Conservation (phyloP, 495 filamentous ascomycete genomes). For the Friedmanniomyces simplex region DNA sequence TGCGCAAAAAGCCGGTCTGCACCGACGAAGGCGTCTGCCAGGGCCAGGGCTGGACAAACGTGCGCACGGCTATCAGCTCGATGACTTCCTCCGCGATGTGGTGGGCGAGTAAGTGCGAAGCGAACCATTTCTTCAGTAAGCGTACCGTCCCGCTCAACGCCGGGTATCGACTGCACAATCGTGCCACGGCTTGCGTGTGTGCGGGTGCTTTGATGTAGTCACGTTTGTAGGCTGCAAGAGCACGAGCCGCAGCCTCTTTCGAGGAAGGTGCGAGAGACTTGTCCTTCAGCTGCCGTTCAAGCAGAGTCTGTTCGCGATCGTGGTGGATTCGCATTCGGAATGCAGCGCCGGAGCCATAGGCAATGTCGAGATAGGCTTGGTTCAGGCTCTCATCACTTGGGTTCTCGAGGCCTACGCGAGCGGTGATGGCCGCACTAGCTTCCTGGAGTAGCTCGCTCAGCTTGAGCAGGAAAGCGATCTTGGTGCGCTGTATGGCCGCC, state of each 20-base stretch:
- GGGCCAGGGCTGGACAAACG: slow-evolving; percentile 73
- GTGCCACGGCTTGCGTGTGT: slow-evolving; percentile 68
- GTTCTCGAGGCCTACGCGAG: slow-evolving; percentile 73
- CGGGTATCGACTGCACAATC: slow-evolving; percentile 69
- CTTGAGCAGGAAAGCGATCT: slow-evolving; percentile 80
- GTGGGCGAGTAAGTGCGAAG: slow-evolving; percentile 61
- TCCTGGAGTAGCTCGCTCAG: slow-evolving; percentile 58
- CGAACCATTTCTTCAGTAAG: slow-evolving; percentile 85
- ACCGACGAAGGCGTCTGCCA: slow-evolving; percentile 68
- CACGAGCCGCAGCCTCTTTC: slow-evolving; percentile 53
- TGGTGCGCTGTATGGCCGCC: slow-evolving; percentile 81
- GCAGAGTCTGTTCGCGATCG: slow-evolving; percentile 72
- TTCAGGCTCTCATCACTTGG: slow-evolving; percentile 55
- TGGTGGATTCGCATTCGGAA: slow-evolving; percentile 65
- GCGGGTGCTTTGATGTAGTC: slow-evolving; percentile 62
- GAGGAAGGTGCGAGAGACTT: slow-evolving; percentile 48
- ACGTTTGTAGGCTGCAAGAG: slow-evolving; percentile 57
- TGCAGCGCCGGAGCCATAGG: slow-evolving; percentile 54
- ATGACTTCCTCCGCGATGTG: slow-evolving; percentile 72
- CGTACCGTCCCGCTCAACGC: slow-evolving; percentile 74
- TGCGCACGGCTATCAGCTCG: slow-evolving; percentile 64
- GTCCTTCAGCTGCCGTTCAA: slow-evolving; percentile 68
- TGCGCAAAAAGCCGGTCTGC: slow-evolving; percentile 72
- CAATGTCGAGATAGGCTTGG: slow-evolving; percentile 70
- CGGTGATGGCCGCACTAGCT: slow-evolving; percentile 41